A percentile compares a stretch with the other conserved stretches of the same genome.
These are phyloP conservation scores for Pleurostoma richardsiae DNA, from an alignment of 2,329 filamentous ascomycete genomes.

Conservation along the genomic window DNA sequence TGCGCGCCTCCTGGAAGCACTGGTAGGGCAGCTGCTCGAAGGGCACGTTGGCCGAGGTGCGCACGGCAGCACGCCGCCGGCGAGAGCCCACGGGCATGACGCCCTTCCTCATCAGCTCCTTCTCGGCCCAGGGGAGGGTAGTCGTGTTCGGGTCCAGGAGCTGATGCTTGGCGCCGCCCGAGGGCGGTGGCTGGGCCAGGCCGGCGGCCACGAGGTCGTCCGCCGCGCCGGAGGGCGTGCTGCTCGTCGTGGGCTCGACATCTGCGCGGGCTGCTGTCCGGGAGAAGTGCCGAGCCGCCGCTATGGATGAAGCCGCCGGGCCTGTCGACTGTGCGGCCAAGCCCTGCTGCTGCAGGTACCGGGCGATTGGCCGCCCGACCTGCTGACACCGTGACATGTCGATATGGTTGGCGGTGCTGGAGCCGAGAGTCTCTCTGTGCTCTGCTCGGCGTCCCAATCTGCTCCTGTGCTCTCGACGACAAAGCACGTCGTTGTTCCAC, in stretches of 20 bases:
- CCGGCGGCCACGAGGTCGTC: conserved; percentile 12
- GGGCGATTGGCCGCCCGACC: conserved; percentile 50
- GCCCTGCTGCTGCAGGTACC: conserved; percentile 44
- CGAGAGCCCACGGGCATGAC: conserved; percentile 76
- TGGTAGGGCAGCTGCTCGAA: conserved; percentile 96
- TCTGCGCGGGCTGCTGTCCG: conserved; percentile 27
- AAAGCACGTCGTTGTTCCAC: too few species aligned
- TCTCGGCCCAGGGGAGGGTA: conserved; percentile 58
- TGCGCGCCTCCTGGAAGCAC: conserved; percentile 93
- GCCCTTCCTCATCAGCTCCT: conserved; percentile 62
- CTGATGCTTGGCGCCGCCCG: conserved; percentile 25
- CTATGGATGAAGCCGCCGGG: conserved; percentile 26
- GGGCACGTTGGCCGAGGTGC: conserved; percentile 61
- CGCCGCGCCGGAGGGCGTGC: conserved; percentile 10
- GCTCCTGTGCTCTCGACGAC: too few species aligned
- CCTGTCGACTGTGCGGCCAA: conserved; percentile 19
- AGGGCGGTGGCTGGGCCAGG: not conserved
- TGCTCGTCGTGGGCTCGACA: conserved; percentile 24
- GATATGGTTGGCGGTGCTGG: conserved; percentile 5
- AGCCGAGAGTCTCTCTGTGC: too few species aligned
- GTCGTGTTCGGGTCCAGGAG: conserved; percentile 66
- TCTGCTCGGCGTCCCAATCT: too few species aligned
- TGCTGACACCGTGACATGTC: conserved; percentile 57
- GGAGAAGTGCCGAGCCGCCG: conserved; percentile 25
- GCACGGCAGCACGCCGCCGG: conserved; percentile 71